Percentiles rank a stretch among this genome's conserved stretches.
These are phyloP conservation scores for Balamuthia mandrillaris DNA, from an alignment of 208 protist species.

Conservation along the genomic window DNA sequence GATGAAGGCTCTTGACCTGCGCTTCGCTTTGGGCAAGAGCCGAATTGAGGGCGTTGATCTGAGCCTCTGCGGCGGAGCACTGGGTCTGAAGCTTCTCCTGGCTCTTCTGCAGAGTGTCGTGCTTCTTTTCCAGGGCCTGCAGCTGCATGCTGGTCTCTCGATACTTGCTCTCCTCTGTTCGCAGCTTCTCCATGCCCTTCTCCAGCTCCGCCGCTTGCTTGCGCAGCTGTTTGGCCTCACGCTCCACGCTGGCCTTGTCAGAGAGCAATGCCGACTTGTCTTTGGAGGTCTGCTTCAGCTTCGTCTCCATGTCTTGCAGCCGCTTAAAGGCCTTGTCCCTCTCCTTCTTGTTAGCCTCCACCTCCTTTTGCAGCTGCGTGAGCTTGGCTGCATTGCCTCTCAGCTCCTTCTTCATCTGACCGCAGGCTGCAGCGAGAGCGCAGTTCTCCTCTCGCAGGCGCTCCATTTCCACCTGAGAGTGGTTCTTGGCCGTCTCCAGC, in stretches of 20 bases:
- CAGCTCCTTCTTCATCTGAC: too few species aligned
- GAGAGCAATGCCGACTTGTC: not conserved
- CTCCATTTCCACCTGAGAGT: too few species aligned
- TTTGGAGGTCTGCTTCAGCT: constrained; percentile 25
- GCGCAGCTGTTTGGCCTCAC: constrained; percentile 8
- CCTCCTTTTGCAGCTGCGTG: too few species aligned
- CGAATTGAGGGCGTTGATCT: not conserved
- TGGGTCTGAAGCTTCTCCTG: constrained; percentile 34
- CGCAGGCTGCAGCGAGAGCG: too few species aligned
- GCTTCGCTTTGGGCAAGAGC: not conserved
- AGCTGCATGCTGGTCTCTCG: constrained; percentile 11
- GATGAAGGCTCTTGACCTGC: not conserved
- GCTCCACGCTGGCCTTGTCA: constrained; percentile 18
- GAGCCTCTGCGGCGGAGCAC: too few species aligned
- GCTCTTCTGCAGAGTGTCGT: not conserved
- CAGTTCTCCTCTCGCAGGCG: too few species aligned
- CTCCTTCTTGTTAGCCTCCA: constrained; percentile 42
- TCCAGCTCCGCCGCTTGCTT: not conserved
- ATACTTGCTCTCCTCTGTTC: constrained; percentile 18
- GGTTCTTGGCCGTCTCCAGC: too few species aligned
- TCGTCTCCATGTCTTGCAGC: not conserved
- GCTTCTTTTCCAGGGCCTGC: constrained; percentile 3
- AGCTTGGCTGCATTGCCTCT: too few species aligned
- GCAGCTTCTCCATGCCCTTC: constrained; percentile 37
- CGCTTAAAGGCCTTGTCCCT: constrained; percentile 33